Base-by-base conservation (phyloP, 2,329 filamentous ascomycete genomes). In the Colletotrichum sp. region DNA sequence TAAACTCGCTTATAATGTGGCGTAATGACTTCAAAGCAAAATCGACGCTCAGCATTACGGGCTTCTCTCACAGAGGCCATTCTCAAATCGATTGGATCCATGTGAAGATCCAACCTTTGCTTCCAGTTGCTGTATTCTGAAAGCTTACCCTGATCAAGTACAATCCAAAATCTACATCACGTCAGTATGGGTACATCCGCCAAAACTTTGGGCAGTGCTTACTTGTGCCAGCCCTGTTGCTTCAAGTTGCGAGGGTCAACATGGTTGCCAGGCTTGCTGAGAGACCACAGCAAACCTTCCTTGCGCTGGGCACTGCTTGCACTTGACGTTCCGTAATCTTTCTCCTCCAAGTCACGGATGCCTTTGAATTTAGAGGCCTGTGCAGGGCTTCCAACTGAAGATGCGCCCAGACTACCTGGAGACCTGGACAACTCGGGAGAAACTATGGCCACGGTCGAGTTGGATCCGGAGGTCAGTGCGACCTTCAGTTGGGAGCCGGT, bases 121-220 rank as follows among this genome's bases (percentile, higher is more conserved):
- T 99, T 99, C 97, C 97, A 99, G 84, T 99, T 99, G 83, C 96
- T 98, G 85, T 99, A 99, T 83, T 99, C 97, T 2, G 96, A 98
- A 18, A 99, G 90, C 83, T 97, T 98, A 28, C 97, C 97, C 85
- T 98, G 96, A 83, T 99, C 98, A 60, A 99, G 89, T 3, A 99
- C 97, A 78, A 99, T 98, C 97, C 97, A 99, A 86, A 99, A 99
- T 82, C 96, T 98, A 80, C 52, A n/a, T 18, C 79, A 69, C 80
- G 77, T 77, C 60, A 72, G 57, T 18, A 65, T 26, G 62, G 21
- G 8, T 26, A 39, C 13, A 34, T 16, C 13, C 30, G 44, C 39
- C 34, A n/a, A 5, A 62, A 8, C 26, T 12, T 24, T 39, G 21
- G 39, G 49, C 26, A 55, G 10, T 69, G 90, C 94, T 87, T 88